phyloP scores from a whole-genome alignment of 225 moss, liverwort and hornwort genomes.

The Takakia lepidozioides region DNA sequence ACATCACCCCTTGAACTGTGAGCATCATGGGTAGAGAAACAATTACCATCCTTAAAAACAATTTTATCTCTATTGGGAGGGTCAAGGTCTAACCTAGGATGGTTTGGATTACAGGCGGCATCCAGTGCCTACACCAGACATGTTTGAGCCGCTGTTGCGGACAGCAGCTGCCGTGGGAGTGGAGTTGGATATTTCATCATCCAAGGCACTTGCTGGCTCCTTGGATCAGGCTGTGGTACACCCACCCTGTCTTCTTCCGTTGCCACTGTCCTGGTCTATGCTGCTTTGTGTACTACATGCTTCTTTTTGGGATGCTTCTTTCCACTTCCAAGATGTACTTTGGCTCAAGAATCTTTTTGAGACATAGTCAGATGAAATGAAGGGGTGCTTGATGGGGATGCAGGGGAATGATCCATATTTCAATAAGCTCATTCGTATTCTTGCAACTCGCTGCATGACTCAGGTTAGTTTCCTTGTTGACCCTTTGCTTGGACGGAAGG shows the following conservation, averaged over 20 bases:
- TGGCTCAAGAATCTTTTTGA: no score
- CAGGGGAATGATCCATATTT: constrained; percentile 92
- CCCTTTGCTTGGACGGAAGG: no score
- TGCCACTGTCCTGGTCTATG: no score
- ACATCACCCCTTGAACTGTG: no score
- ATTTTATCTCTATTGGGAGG: no score
- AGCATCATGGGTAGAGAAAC: no score
- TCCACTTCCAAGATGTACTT: no score
- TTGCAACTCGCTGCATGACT: constrained; percentile 98
- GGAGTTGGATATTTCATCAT: constrained; percentile 80
- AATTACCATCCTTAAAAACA: no score
- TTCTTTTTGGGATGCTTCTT: no score
- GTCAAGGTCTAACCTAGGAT: constrained; percentile 5
- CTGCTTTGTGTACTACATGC: no score
- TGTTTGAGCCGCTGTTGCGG: constrained; percentile 88
- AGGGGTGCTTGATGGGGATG: constrained; percentile 3
- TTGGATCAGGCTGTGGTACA: constrained; percentile 86
- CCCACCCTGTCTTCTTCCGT: no score
- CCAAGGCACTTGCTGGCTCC: constrained; percentile 90
- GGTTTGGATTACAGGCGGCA: constrained; percentile 57
- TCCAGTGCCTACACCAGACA: constrained; percentile 89
- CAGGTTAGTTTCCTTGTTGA: constrained; percentile 79
- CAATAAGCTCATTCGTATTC: constrained; percentile 96
- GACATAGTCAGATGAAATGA: no score
- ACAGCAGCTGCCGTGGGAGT: constrained; percentile 91